These are phyloP conservation scores for Pseudogymnoascus sp. DNA, from an alignment of 2,329 filamentous ascomycete species.

Conservation along the genomic window DNA sequence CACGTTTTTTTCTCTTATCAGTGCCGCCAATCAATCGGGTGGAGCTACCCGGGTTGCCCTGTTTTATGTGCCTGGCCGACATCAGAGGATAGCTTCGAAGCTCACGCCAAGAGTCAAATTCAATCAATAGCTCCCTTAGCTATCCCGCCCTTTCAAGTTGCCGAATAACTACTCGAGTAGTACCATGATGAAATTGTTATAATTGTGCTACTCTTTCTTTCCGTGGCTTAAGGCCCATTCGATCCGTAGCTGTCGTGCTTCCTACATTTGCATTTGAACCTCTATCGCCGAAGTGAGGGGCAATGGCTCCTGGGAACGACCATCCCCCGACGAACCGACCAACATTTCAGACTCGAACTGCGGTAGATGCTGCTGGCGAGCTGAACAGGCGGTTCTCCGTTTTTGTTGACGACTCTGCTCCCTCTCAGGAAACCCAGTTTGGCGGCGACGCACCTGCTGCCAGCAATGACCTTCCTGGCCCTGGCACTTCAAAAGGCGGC, in stretches of 20 bases:
- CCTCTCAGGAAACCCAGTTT: background rate
- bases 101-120: background rate
- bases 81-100: conserved; percentile 1
- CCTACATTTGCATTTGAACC: background rate
- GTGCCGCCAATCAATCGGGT: conserved; percentile 2
- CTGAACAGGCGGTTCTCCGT: conserved; percentile 33
- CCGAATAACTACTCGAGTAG: background rate
- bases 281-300: conserved; percentile 4
- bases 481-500: background rate
- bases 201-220: background rate
- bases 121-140: background rate
- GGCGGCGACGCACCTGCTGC: background rate
- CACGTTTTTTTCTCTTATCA: conserved; percentile 6
- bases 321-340: background rate
- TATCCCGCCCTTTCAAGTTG: background rate
- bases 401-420: conserved; percentile 8
- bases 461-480: background rate
- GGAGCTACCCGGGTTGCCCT: conserved; percentile 8
- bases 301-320: conserved; percentile 1
- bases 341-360: conserved; percentile 36
- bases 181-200: background rate
- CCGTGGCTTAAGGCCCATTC: background rate
- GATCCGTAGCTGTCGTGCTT: background rate
- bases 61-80: conserved; percentile 6
- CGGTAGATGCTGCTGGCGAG: conserved; percentile 37